These are phyloP conservation scores for Incumbomyces lentus DNA, from an alignment of 2,329 filamentous ascomycete genomes.

Conservation along the genomic window DNA sequence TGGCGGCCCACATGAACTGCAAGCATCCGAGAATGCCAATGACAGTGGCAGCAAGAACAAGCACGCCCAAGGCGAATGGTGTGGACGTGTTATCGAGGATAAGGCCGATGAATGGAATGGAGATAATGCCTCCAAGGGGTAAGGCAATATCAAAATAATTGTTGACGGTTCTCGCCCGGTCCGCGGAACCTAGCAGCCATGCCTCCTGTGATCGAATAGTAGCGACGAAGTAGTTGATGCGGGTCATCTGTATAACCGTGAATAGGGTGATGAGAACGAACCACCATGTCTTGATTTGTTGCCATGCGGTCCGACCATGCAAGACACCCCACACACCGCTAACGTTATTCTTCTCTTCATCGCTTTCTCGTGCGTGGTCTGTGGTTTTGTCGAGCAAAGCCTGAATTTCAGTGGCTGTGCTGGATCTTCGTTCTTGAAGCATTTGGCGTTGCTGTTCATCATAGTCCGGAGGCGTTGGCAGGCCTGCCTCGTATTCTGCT, in stretches of 20 bases:
- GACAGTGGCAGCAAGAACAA: constrained; percentile 60
- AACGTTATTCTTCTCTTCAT: constrained; percentile 54
- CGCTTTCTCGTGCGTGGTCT: constrained; percentile 48
- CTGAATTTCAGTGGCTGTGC: constrained; percentile 60
- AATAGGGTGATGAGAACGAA: constrained; percentile 76
- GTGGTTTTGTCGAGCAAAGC: constrained; percentile 58
- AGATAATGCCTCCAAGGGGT: constrained; percentile 71
- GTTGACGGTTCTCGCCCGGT: constrained; percentile 60
- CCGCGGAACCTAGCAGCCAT: constrained; percentile 55
- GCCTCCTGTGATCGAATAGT: constrained; percentile 75
- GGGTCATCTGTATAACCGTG: constrained; percentile 64
- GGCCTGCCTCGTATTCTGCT: constrained; percentile 44
- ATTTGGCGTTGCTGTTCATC: constrained; percentile 39
- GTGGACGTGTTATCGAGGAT: constrained; percentile 70
- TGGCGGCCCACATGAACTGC: constrained; percentile 56
- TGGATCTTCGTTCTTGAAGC: constrained; percentile 49
- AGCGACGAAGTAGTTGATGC: constrained; percentile 89
- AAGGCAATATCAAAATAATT: constrained; percentile 78
- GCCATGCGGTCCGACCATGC: constrained; percentile 57
- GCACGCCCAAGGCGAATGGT: constrained; percentile 55
- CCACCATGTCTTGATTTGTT: constrained; percentile 73
- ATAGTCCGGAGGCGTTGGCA: constrained; percentile 39
- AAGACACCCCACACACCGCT: constrained; percentile 81
- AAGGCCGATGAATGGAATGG: constrained; percentile 74
- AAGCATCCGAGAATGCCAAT: constrained; percentile 72